Percentiles rank a stretch among this genome's conserved stretches.
These are phyloP conservation scores for Darksidea phi DNA, from an alignment of 495 filamentous ascomycete species.

Conservation along the genomic window DNA sequence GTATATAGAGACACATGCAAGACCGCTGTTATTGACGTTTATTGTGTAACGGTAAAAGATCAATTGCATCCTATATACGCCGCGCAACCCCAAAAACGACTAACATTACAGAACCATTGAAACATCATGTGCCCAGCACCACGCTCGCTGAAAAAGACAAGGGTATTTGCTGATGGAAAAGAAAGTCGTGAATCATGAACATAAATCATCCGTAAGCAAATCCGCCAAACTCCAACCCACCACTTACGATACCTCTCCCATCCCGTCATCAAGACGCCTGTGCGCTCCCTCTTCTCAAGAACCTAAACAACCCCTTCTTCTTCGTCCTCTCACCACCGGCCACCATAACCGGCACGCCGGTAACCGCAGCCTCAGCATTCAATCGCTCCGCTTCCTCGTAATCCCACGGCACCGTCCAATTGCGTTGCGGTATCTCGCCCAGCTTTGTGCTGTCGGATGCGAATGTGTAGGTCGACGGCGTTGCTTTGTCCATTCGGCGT, in stretches of 20 bases:
- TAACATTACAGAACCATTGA: background rate
- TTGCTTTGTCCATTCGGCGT: constrained; percentile 32
- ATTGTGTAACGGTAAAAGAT: no score
- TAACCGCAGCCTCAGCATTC: constrained; percentile 39
- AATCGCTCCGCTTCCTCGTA: constrained; percentile 38
- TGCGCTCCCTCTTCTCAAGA: constrained; percentile 21
- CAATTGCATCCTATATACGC: no score
- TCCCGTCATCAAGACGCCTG: background rate
- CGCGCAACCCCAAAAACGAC: no score
- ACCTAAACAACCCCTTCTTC: constrained; percentile 34
- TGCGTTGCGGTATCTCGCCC: constrained; percentile 46
- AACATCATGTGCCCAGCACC: background rate
- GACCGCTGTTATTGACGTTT: no score
- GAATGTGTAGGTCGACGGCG: constrained; percentile 40
- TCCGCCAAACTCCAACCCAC: background rate
- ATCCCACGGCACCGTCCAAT: constrained; percentile 42
- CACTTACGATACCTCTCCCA: background rate
- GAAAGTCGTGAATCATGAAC: constrained; percentile 4
- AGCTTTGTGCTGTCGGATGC: constrained; percentile 46
- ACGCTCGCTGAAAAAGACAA: constrained; percentile 3
- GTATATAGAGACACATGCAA: no score
- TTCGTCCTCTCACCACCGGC: constrained; percentile 7
- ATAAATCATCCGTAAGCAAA: background rate
- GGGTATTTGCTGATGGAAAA: constrained; percentile 6
- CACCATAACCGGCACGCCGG: constrained; percentile 17